A percentile compares a stretch with the other conserved stretches of the same genome.
phyloP scores from a whole-genome alignment of 306 rosid species.

The Trichosanthes truncata region DNA sequence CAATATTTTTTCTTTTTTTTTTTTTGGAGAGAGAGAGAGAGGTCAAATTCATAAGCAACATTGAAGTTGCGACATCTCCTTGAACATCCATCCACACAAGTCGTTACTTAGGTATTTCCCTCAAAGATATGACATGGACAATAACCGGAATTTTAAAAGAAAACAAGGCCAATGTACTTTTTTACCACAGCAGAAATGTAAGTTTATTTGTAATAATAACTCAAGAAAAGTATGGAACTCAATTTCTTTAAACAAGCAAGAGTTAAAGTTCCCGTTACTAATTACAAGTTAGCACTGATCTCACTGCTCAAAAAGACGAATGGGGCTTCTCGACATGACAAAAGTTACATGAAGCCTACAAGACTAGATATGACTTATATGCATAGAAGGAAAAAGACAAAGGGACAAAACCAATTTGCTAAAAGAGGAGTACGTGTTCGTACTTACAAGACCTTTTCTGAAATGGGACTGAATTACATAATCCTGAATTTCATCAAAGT shows the following conservation, averaged over 20 bases:
- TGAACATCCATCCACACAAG: background rate
- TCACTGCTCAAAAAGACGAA: background rate
- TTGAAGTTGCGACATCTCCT: background rate
- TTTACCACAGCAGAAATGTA: background rate
- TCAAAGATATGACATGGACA: background rate
- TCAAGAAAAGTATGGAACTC: background rate
- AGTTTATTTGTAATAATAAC: background rate
- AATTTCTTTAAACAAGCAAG: background rate
- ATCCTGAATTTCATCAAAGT: conserved; percentile 52
- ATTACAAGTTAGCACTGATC: background rate
- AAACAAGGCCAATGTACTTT: background rate
- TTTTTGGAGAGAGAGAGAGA: background rate
- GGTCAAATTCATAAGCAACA: background rate
- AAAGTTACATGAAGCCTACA: background rate
- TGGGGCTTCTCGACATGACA: background rate
- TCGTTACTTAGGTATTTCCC: background rate
- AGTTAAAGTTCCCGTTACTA: background rate
- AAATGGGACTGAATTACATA: conserved; percentile 65
- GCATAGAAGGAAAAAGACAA: background rate
- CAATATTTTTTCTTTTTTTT: background rate
- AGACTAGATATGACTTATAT: background rate
- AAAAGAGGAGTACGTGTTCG: background rate
- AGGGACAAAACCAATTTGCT: background rate
- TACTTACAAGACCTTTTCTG: conserved; percentile 77
- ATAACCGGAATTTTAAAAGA: background rate